Conservation (phyloP, 2,329 filamentous ascomycete genomes). For the Paecilomyces formosus region DNA sequence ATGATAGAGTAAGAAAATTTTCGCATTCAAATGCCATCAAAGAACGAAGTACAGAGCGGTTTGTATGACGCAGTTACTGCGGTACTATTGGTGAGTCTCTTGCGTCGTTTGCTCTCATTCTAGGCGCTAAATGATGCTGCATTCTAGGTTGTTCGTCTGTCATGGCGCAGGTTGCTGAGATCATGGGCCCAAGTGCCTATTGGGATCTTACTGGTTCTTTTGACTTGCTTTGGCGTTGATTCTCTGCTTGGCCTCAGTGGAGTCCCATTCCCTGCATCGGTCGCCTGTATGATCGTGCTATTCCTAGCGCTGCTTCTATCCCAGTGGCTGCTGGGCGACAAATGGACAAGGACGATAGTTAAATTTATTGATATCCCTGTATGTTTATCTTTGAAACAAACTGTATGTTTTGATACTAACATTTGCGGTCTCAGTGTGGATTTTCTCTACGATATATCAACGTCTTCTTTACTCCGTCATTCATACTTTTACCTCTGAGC, state of each 20-base stretch:
- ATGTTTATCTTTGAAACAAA: background rate
- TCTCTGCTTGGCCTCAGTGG: background rate
- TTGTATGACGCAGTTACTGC: background rate
- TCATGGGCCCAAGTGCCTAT: background rate
- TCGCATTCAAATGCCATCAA: background rate
- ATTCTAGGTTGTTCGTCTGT: background rate
- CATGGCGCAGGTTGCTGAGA: background rate
- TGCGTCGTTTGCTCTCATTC: background rate
- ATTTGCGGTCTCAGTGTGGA: background rate
- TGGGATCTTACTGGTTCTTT: background rate
- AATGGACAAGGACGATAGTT: background rate
- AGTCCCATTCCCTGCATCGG: background rate
- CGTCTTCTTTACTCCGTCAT: background rate
- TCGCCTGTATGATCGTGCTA: constrained; percentile 1
- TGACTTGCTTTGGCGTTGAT: background rate
- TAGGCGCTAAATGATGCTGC: background rate
- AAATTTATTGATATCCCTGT: background rate
- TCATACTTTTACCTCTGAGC: background rate
- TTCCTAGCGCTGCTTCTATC: background rate
- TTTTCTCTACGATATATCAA: background rate
- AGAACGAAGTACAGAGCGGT: background rate
- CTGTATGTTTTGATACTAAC: background rate
- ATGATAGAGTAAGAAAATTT: background rate
- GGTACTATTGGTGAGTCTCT: background rate
- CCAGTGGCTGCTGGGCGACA: background rate